Evolutionary conservation across 2,329 filamentous ascomycete genomes (phyloP), one percentile per base, ranked within the genome.

Genomic region (Metarhizium humberi): DNA sequence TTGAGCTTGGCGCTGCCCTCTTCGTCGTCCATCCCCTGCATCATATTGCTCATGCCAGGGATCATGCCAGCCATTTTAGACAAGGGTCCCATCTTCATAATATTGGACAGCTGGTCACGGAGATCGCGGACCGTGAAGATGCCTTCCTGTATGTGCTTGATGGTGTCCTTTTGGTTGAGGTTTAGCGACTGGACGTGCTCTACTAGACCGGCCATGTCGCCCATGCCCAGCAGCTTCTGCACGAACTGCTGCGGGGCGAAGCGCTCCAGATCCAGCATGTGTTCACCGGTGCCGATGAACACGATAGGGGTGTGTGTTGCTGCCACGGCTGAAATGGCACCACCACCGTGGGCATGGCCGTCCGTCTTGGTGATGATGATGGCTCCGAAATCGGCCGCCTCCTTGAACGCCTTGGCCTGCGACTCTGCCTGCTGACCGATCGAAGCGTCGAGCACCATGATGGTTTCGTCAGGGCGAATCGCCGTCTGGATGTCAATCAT

Each of bases 321-420:
- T 1, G 94, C 94, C 56, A 99, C 94, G 10, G 94, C 94, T 3
- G 92, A 97, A 56, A 99, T 99, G 58, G 94, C 94, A 75, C 94
- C 94, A 78, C 94, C 94, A 64, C 94, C 94, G 50, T 90, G 89
- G 1, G 94, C 94, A 63, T 96, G 90, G 60, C 94, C 94, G 68
- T 99, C 94, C 0, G 92, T 97, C 77, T 99, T 99, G 53, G 94
- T 99, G 67, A 99, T 96, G 67, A 99, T 96, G 65, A 99, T 99
- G 61, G 94, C 91, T 67, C 94, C 94, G 64, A 97, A 99, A 70
- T 96, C 90, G 38, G 94, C 92, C 0, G 92, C 90, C 61, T 95
- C 91, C 71, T 99, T 99, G 82, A 99, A 99, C 0, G 94, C 94
- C 65, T 95, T 87, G 53, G 90, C 91, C 69, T 99, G 94, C 2